phyloP scores from a whole-genome alignment of 176 grass and related monocot species.

The Panicum miliaceum region DNA sequence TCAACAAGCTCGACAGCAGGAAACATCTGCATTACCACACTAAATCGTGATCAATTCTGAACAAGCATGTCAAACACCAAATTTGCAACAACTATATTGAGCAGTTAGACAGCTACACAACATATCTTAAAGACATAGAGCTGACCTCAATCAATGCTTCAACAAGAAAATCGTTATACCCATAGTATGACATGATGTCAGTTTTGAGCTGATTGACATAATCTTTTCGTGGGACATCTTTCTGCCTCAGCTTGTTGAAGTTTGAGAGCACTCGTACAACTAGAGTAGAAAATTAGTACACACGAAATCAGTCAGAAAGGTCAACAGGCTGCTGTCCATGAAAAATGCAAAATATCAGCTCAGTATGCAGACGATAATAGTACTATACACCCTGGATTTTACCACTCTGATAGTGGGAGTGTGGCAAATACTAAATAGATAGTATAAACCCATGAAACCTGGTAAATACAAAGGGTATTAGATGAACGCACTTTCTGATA shows the following conservation, averaged over 20 bases:
- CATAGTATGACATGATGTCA: slow-evolving; percentile 93
- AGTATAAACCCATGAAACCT: not conserved
- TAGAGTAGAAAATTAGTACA: slow-evolving; percentile 50
- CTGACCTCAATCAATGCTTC: slow-evolving; percentile 83
- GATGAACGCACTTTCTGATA: slow-evolving; percentile 81
- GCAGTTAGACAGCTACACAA: slow-evolving; percentile 10
- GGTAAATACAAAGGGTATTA: slow-evolving; percentile 19
- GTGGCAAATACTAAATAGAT: not conserved
- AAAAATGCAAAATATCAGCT: slow-evolving; percentile 20
- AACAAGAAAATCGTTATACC: slow-evolving; percentile 91
- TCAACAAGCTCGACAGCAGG: slow-evolving; percentile 89
- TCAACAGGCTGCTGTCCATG: not conserved
- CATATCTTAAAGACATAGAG: not conserved
- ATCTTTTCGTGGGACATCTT: slow-evolving; percentile 78
- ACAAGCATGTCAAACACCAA: slow-evolving; percentile 21
- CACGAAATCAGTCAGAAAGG: slow-evolving; percentile 32
- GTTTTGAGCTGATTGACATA: slow-evolving; percentile 85
- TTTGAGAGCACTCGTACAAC: slow-evolving; percentile 96
- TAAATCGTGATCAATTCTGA: not conserved
- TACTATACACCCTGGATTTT: not conserved
- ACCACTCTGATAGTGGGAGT: not conserved
- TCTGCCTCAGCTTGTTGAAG: slow-evolving; percentile 78
- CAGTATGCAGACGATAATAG: not conserved
- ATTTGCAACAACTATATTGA: slow-evolving; percentile 8
- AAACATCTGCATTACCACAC: slow-evolving; percentile 66